These are phyloP conservation scores for Tympanopsis confertula DNA, from an alignment of 2,329 filamentous ascomycete genomes.

Conservation along the genomic window DNA sequence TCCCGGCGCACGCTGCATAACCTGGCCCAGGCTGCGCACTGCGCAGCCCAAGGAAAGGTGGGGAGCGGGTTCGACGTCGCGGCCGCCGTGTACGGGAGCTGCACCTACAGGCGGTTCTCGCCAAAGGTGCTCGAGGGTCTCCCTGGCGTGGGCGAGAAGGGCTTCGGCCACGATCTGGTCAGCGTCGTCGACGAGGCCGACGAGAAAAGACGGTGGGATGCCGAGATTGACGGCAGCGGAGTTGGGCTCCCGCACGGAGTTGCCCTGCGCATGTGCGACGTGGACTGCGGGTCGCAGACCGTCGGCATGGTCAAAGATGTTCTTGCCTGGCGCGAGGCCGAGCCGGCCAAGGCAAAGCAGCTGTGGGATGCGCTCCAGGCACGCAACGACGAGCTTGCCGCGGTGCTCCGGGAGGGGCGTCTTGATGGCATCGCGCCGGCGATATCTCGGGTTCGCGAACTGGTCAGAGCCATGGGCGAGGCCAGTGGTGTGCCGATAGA, in stretches of 20 bases:
- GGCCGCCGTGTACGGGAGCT: constrained; percentile 85
- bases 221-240: constrained; percentile 57
- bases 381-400: constrained; percentile 61
- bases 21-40: constrained; percentile 85
- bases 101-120: constrained; percentile 84
- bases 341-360: constrained; percentile 48
- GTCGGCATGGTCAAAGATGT: constrained; percentile 94
- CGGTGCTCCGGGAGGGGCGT: constrained; percentile 41
- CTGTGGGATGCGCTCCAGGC: constrained; percentile 69
- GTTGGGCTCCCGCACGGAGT: constrained; percentile 64
- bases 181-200: constrained; percentile 51
- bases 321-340: constrained; percentile 63
- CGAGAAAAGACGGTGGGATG: constrained; percentile 56
- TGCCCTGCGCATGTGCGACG: constrained; percentile 83
- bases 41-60: constrained; percentile 91
- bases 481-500: constrained; percentile 76
- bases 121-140: constrained; percentile 59
- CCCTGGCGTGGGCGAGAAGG: constrained; percentile 51
- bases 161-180: constrained; percentile 58
- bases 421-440: constrained; percentile 29
- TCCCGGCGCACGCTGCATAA: constrained; percentile 67
- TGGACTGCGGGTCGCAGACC: constrained; percentile 86
- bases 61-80: constrained; percentile 94
- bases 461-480: constrained; percentile 67
- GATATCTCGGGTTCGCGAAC: constrained; percentile 38